phyloP scores from a whole-genome alignment of 768 basidiomycete species.

The Suillus plorans region DNA sequence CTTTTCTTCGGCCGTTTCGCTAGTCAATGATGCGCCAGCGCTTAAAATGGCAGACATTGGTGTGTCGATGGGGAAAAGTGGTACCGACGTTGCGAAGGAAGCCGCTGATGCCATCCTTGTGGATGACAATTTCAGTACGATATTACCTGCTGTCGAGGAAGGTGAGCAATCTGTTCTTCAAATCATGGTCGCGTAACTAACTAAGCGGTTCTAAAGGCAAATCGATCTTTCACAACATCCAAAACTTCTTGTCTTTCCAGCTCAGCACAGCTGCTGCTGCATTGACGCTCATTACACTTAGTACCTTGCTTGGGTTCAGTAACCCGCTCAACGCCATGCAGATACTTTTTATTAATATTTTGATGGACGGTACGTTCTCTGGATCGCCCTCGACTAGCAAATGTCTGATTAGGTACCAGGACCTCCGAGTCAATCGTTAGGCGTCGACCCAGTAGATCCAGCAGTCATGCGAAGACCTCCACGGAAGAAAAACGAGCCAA shows the following conservation, averaged over 20 bases:
- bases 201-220: slow-evolving; percentile 52
- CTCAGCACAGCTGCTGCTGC: slow-evolving; percentile 97
- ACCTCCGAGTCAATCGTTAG: slow-evolving; percentile 92
- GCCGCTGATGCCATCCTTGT: slow-evolving; percentile 96
- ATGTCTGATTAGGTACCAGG: slow-evolving; percentile 42
- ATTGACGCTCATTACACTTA: slow-evolving; percentile 90
- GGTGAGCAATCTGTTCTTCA: slow-evolving; percentile 40
- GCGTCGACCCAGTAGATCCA: slow-evolving; percentile 94
- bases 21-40: slow-evolving; percentile 95
- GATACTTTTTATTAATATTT: slow-evolving; percentile 98
- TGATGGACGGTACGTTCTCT: slow-evolving; percentile 82
- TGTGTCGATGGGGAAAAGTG: slow-evolving; percentile 95
- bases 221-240: slow-evolving; percentile 99
- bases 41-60: slow-evolving; percentile 98
- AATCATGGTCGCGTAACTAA: not conserved
- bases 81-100: slow-evolving; percentile 99
- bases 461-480: slow-evolving; percentile 92
- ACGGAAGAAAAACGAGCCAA: slow-evolving; percentile 87
- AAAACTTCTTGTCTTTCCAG: slow-evolving; percentile 97
- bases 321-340: slow-evolving; percentile 98
- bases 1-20: slow-evolving; percentile 3
- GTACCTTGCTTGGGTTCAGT: slow-evolving; percentile 84
- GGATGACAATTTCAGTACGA: slow-evolving; percentile 95
- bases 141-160: slow-evolving; percentile 92
- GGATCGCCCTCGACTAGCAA: not conserved